Conservation (phyloP, 257 asterid genomes). For the Jacaranda copaia region DNA sequence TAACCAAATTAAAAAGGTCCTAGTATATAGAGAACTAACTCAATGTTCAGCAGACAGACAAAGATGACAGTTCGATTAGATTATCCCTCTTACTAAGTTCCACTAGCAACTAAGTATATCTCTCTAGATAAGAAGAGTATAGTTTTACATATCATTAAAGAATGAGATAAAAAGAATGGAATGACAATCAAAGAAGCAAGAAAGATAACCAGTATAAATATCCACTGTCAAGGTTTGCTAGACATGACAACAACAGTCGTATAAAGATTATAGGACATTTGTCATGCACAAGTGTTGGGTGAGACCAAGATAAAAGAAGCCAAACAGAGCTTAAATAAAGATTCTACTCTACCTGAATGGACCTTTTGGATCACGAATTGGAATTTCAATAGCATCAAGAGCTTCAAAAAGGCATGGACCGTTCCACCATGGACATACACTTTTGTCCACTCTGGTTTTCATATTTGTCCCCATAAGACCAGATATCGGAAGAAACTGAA, state of each 20-base stretch:
- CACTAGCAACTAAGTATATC: not conserved
- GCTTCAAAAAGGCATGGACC: slow-evolving; percentile 95
- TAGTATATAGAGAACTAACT: too few relatives aligned
- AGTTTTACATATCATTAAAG: not conserved
- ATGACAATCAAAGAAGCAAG: not conserved
- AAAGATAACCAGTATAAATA: not conserved
- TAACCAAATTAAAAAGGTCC: too few relatives aligned
- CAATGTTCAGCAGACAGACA: too few relatives aligned
- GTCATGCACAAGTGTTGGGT: not conserved
- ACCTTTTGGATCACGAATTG: slow-evolving; percentile 85
- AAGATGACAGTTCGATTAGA: too few relatives aligned
- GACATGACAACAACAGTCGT: slow-evolving; percentile 8
- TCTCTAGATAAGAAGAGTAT: not conserved
- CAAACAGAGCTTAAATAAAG: not conserved
- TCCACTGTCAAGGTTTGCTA: too few relatives aligned
- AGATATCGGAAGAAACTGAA: slow-evolving; percentile 91
- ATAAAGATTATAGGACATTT: not conserved
- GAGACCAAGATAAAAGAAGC: not conserved
- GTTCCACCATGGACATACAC: slow-evolving; percentile 81
- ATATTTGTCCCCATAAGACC: slow-evolving; percentile 85
- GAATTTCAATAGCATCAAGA: slow-evolving; percentile 85
- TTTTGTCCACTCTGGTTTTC: slow-evolving; percentile 67
- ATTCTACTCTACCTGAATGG: slow-evolving; percentile 72
- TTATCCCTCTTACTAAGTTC: not conserved
- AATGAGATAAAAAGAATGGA: not conserved